Evolutionary conservation across 2,329 filamentous ascomycete species (phyloP), one percentile per base, ranked within the genome.

Genomic region (Exophiala dermatitidis): DNA sequence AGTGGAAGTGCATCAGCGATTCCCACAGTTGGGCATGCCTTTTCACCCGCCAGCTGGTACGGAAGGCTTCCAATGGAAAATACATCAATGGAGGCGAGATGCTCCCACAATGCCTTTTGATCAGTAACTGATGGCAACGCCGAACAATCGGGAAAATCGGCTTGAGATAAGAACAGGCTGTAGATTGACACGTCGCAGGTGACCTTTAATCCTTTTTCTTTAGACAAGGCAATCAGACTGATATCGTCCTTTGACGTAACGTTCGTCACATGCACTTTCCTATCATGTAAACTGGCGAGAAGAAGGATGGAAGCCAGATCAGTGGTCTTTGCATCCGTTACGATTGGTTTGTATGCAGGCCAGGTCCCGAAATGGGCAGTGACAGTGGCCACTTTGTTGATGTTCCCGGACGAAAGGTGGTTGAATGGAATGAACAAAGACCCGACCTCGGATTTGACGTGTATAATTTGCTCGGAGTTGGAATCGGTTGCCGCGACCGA

Each of bases 361-460:
- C 86, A 90, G 28, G 82, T 78, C 56, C 84, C 84, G 64, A 90
- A 90, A 73, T 90, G 86, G 56, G 83, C 81, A 49, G 85, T 88
- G 57, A 90, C 85, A 6, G 86, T 82, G 19, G 86, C 85, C 43
- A 90, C 86, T 74, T 88, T 88, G 77, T 82, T 89, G 68, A 90
- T 89, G 69, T 90, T 90, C 62, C 85, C 86, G 55, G 85, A 86
- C 10, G 59, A 58, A 29, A 90, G 74, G 68, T 88, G 75, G 70
- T 90, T 88, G 76, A 90, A 90, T 9, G 86, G 86, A 58, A 90
- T 86, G 72, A 89, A 90, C 41, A 90, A 76, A 19, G 86, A 88
- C 30, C 86, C 87, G 52, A 90, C 86, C 61, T 90, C 85, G 46
- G 79, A 76, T 12, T 83, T 82, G 52, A 90, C 78, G 60, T 84